Base-by-base conservation (phyloP, 2,329 filamentous ascomycete species). In the Capronia coronata region DNA sequence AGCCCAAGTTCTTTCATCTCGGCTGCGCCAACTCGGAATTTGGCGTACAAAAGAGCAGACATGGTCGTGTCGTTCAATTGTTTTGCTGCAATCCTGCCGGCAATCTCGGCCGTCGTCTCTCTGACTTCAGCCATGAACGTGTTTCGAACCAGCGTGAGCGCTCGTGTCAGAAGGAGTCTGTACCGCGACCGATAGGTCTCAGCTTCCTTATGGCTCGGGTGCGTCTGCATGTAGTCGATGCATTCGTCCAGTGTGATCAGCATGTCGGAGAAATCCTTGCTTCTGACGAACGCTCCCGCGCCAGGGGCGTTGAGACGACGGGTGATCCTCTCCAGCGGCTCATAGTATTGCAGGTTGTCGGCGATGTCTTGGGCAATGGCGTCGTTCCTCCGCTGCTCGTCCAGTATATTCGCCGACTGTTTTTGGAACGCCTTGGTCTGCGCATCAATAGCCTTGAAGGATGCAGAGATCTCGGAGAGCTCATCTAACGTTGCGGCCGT, bases 341-440 rank as follows among this genome's bases (percentile, higher is more conserved):
- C 81, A 67, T 98, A 98, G 68, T 94, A 96, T 63, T 90, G 83
- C n/a, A 96, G 73, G 60, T 96, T 94, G 19, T 87, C 86, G 21
- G 87, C 84, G 49, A 98, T 84, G 51, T 89, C 84, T 58, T 94
- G 81, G 2, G 89, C 88, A 35, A 98, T 76, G 57, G 77, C 78
- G 54, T 87, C 82, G 34, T 96, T 76, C 19, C 86, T 81, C 60
- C 78, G 80, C 69, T 97, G 89, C 61, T 95, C 90, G 1, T 79
- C 75, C 23, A 97, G 72, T 2, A 98, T 75, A 49, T 87, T 86
- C 64, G 96, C 88, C 68, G 93, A 98, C 67, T 94, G 89, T 40
- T 84, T 81, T 65, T 90, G 87, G 71, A 98, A 97, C 11, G 86
- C 84, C n/a, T 85, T 87, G 0, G 93, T 98, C 69, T 97, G 91